These are phyloP conservation scores for Nepenthes mirabilis DNA, from an alignment of 148 eudicot species.

Conservation along the genomic window DNA sequence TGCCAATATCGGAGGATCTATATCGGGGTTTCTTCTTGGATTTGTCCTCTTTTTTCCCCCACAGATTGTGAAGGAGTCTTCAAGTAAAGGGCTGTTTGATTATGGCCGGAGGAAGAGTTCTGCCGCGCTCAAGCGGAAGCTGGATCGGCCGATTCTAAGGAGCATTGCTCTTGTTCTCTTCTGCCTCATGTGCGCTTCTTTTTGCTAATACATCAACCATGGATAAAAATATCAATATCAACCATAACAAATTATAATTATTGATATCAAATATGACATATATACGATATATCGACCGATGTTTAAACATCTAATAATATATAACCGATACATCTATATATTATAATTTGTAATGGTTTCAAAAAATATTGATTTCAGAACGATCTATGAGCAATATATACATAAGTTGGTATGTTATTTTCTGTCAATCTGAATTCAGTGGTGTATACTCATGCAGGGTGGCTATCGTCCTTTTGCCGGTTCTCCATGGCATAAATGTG, in stretches of 20 bases:
- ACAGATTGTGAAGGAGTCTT: slow-evolving; percentile 29
- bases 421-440: not conserved
- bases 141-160: slow-evolving; percentile 53
- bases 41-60: slow-evolving; percentile 54
- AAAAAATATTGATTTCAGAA: not conserved
- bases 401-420: not conserved
- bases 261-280: too few species aligned
- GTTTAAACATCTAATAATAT: too few species aligned
- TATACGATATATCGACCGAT: too few species aligned
- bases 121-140: slow-evolving; percentile 31
- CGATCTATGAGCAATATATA: not conserved
- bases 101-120: slow-evolving; percentile 35
- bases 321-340: too few species aligned
- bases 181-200: slow-evolving; percentile 43
- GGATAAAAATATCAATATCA: not conserved
- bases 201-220: not conserved
- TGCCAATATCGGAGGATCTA: slow-evolving; percentile 57
- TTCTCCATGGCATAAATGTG: slow-evolving; percentile 28
- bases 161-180: slow-evolving; percentile 35
- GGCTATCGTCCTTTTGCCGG: slow-evolving; percentile 28
- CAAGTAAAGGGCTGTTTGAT: slow-evolving; percentile 51
- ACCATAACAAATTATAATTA: too few species aligned
- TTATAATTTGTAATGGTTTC: too few species aligned
- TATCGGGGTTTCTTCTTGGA: slow-evolving; percentile 60
- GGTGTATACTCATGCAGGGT: slow-evolving; percentile 27